Conservation (phyloP, 805 yeast genomes). For the Metschnikowia amazonensis region DNA sequence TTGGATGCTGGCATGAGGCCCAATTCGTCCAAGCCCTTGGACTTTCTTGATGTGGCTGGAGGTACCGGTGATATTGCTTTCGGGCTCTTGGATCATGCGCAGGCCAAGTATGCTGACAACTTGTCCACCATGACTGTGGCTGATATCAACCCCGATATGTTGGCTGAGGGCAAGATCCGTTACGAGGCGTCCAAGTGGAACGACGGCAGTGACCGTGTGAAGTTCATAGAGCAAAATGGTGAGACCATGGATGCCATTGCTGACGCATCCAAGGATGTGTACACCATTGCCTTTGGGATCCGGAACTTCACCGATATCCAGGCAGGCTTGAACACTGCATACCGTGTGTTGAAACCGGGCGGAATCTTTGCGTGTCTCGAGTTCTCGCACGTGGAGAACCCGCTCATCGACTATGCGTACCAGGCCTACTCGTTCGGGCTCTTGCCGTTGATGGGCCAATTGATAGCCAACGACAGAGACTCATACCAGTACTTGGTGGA, state of each 20-base stretch:
- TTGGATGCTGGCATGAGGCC: slow-evolving; percentile 93
- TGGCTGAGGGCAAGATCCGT: slow-evolving; percentile 84
- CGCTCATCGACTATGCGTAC: slow-evolving; percentile 68
- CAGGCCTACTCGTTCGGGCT: slow-evolving; percentile 84
- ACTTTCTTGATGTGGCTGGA: slow-evolving; percentile 95
- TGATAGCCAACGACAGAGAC: slow-evolving; percentile 91
- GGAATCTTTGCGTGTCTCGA: slow-evolving; percentile 97
- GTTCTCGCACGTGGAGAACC: slow-evolving; percentile 86
- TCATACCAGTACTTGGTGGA: slow-evolving; percentile 96
- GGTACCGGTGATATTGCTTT: slow-evolving; percentile 99
- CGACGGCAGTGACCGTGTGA: slow-evolving; percentile 59
- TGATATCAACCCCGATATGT: slow-evolving; percentile 95
- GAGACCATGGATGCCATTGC: slow-evolving; percentile 80
- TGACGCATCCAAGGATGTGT: slow-evolving; percentile 86
- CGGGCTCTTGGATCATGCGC: slow-evolving; percentile 90
- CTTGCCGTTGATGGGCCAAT: slow-evolving; percentile 92
- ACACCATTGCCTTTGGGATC: slow-evolving; percentile 96
- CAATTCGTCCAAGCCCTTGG: slow-evolving; percentile 69
- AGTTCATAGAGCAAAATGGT: slow-evolving; percentile 88
- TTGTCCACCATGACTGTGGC: slow-evolving; percentile 82
- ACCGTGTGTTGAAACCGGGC: slow-evolving; percentile 93
- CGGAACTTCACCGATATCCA: slow-evolving; percentile 94
- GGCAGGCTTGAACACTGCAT: slow-evolving; percentile 91
- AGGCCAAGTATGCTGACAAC: slow-evolving; percentile 67
- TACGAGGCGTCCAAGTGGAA: slow-evolving; percentile 57